Percentiles rank a stretch among this genome's conserved stretches.
phyloP scores from a whole-genome alignment of 2,329 filamentous ascomycete genomes.

The Beauveria varroae region DNA sequence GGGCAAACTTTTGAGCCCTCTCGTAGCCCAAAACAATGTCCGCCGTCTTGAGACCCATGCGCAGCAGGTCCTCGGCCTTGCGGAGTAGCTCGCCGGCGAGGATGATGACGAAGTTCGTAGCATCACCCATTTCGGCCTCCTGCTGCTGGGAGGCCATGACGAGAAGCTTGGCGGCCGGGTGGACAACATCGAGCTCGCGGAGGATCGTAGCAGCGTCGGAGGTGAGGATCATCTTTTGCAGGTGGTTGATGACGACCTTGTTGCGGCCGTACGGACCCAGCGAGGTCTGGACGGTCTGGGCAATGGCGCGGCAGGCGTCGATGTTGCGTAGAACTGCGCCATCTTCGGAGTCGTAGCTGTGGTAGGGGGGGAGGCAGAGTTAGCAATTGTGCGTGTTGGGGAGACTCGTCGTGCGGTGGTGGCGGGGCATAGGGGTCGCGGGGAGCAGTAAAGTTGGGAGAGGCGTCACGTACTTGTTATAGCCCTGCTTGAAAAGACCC shows the following conservation, averaged over 20 bases:
- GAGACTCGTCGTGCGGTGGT: slow-evolving; percentile 9
- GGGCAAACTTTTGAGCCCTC: slow-evolving; percentile 81
- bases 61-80: slow-evolving; percentile 93
- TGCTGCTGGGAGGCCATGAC: slow-evolving; percentile 99
- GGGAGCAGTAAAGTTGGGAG: slow-evolving; percentile 16
- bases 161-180: slow-evolving; percentile 92
- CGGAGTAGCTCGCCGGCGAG: slow-evolving; percentile 90
- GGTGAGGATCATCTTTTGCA: slow-evolving; percentile 99
- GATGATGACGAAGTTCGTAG: slow-evolving; percentile 94
- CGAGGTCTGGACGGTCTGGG: slow-evolving; percentile 93
- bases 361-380: slow-evolving; percentile 14
- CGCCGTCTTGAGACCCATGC: slow-evolving; percentile 97
- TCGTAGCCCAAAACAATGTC: slow-evolving; percentile 96
- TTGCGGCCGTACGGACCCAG: slow-evolving; percentile 96
- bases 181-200: slow-evolving; percentile 93
- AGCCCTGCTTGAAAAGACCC: slow-evolving; percentile 91
- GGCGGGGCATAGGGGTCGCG: slow-evolving; percentile 19
- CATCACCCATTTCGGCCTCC: slow-evolving; percentile 98
- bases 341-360: slow-evolving; percentile 97
- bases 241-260: slow-evolving; percentile 99
- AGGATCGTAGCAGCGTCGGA: slow-evolving; percentile 97
- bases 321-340: slow-evolving; percentile 97
- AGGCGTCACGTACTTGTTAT: slow-evolving; percentile 69
- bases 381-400: slow-evolving; percentile 8
- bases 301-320: slow-evolving; percentile 93